phyloP scores from a whole-genome alignment of 495 filamentous ascomycete species.

The Delitschia confertaspora region DNA sequence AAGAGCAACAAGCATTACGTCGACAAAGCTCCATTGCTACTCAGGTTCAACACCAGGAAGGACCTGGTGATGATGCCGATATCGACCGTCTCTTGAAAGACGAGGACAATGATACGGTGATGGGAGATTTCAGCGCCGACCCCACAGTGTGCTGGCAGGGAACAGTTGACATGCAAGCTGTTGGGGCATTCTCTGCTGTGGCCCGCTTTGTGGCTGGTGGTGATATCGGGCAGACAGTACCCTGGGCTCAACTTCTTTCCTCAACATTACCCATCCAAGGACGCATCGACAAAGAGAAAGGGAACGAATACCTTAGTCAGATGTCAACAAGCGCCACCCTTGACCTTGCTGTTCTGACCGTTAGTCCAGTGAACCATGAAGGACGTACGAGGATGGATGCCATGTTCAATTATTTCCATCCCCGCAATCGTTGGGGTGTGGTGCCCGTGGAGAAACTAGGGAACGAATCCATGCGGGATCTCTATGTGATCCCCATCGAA shows the following conservation, averaged over 20 bases:
- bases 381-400: constrained; percentile 51
- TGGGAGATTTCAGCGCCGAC: constrained; percentile 57
- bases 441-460: constrained; percentile 56
- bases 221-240: constrained; percentile 52
- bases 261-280: constrained; percentile 65
- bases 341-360: constrained; percentile 56
- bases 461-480: constrained; percentile 30
- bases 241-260: constrained; percentile 64
- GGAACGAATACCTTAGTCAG: constrained; percentile 80
- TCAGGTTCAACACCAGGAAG: constrained; percentile 42
- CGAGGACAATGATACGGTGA: constrained; percentile 65
- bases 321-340: constrained; percentile 62
- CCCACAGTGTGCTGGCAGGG: constrained; percentile 67
- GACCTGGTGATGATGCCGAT: constrained; percentile 62
- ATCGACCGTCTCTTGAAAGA: constrained; percentile 85
- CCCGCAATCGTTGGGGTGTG: constrained; percentile 72
- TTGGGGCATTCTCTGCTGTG: constrained; percentile 63
- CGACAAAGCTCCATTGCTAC: constrained; percentile 40
- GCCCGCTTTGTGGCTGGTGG: constrained; percentile 79
- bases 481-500: constrained; percentile 38
- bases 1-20: constrained; percentile 38
- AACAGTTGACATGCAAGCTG: constrained; percentile 62
- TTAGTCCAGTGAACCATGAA: constrained; percentile 41
- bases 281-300: constrained; percentile 68
- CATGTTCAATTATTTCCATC: constrained; percentile 70